Percentiles rank a stretch among this genome's conserved stretches.
These are phyloP conservation scores for Hanseniaspora meyeri DNA, from an alignment of 805 yeast species.

Conservation along the genomic window DNA sequence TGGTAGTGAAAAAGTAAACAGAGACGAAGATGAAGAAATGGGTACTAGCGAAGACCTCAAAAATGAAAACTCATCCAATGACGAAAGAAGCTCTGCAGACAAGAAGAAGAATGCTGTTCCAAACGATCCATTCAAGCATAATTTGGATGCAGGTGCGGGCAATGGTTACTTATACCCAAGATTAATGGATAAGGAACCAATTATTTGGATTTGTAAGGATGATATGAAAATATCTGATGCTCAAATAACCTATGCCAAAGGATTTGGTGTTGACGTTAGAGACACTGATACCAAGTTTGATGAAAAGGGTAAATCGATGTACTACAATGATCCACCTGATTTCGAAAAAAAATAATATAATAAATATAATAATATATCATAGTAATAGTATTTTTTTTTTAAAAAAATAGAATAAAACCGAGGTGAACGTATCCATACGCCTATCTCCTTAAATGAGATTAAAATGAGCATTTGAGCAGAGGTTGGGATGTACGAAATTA, in stretches of 20 bases:
- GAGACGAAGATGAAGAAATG: not conserved
- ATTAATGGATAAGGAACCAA: constrained; percentile 44
- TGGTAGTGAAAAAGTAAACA: not conserved
- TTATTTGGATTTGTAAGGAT: constrained; percentile 62
- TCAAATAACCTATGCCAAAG: constrained; percentile 45
- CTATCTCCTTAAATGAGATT: too few relatives aligned
- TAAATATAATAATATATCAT: not conserved
- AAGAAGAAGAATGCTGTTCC: not conserved
- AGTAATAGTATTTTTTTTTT: not conserved
- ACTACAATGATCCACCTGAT: constrained; percentile 58
- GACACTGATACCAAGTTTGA: constrained; percentile 47
- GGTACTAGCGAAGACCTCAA: constrained; percentile 1
- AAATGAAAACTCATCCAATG: not conserved
- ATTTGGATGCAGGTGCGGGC: constrained; percentile 25
- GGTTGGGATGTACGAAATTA: not conserved
- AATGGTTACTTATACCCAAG: constrained; percentile 42
- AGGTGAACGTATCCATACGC: too few relatives aligned
- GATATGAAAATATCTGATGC: constrained; percentile 51
- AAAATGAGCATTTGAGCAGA: too few relatives aligned
- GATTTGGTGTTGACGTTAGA: constrained; percentile 38
- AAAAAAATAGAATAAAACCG: not conserved
- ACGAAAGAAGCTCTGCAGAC: not conserved
- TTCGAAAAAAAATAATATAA: constrained; percentile 30
- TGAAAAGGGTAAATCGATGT: constrained; percentile 44
- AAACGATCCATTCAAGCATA: constrained; percentile 21